Conservation (phyloP, 257 asterid species). For the Solanum lycopersicoides region DNA sequence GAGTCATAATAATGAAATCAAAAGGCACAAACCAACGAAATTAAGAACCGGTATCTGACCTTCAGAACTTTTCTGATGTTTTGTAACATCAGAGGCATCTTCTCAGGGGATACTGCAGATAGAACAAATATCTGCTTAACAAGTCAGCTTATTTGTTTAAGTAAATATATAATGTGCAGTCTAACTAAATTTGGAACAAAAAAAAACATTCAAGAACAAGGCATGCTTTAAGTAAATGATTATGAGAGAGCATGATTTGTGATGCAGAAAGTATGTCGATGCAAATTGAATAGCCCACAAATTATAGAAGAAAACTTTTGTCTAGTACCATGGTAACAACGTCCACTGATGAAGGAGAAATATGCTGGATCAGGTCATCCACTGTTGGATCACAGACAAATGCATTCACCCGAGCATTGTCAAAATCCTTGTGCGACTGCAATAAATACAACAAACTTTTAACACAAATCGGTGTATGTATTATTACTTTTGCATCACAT, state of each 20-base stretch:
- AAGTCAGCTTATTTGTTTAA: conserved; percentile 38
- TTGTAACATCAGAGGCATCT: conserved; percentile 67
- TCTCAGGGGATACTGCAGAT: conserved; percentile 97
- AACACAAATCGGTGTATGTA: background rate
- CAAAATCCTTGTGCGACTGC: conserved; percentile 79
- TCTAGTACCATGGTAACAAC: conserved; percentile 77
- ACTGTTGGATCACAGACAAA: conserved; percentile 79
- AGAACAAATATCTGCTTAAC: conserved; percentile 84
- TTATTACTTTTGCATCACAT: background rate
- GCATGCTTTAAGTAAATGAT: background rate
- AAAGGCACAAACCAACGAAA: background rate
- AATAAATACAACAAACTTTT: background rate
- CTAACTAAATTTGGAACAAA: background rate
- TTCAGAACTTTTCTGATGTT: conserved; percentile 79
- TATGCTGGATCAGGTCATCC: conserved; percentile 56
- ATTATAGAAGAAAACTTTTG: background rate
- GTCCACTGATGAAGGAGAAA: conserved; percentile 86
- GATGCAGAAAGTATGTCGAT: background rate
- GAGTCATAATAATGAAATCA: conserved; percentile 9
- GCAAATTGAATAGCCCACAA: background rate
- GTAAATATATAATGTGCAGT: background rate
- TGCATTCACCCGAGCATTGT: conserved; percentile 61
- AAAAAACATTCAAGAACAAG: background rate
- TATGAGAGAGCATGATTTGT: background rate
- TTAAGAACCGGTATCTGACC: conserved; percentile 20